Base-by-base conservation (phyloP, 2,329 filamentous ascomycete species). In the Rutstroemia sp. region DNA sequence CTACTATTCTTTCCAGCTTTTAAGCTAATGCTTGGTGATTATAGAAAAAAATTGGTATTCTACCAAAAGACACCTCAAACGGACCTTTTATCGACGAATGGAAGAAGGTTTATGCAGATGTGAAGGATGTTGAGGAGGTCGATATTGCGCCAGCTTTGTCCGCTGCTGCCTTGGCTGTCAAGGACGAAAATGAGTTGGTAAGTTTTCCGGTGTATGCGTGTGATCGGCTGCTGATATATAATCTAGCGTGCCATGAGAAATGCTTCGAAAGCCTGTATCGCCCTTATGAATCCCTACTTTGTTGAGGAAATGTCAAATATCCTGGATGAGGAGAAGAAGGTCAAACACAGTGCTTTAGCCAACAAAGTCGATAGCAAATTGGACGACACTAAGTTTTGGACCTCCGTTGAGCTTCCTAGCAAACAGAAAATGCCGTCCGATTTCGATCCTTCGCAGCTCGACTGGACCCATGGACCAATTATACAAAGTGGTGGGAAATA, bases 261-360 rank as follows among this genome's bases (percentile, higher is more conserved):
- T 64, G 91, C 92, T 4, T 94, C 94, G 55, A 88, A 94, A 69
- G 92, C 94, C 48, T 96, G 92, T 65, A 92, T 95, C 63, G 92
- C 91, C 57, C 78, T 97, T 58, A 95, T 97, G 86, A 90, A 90
- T 51, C 90, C 92, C 58, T 99, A 94, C 73, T 97, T 97, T 71
- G 86, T 99, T 63, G 94, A 99, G 69, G 92, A 96, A 71, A 97
- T 99, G 92, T 96, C 92, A 51, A 87, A 88, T 65, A 87, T 97
- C 52, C 83, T 99, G 58, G 94, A 99, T 68, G 87, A 92, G 64
- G 95, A 97, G 72, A 96, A 96, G 78, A 96, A 96, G 70, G 90
- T 97, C 69, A 94, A 91, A 61, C 94, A 99, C 73, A 89, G 86
- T 62, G 80, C 81, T 2, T 80, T 99, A 7, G 85, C 89, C n/a